Percentiles rank a stretch among this genome's conserved stretches.
phyloP scores from a whole-genome alignment of 1,284 basidiomycete genomes.

The Somion occarium region DNA sequence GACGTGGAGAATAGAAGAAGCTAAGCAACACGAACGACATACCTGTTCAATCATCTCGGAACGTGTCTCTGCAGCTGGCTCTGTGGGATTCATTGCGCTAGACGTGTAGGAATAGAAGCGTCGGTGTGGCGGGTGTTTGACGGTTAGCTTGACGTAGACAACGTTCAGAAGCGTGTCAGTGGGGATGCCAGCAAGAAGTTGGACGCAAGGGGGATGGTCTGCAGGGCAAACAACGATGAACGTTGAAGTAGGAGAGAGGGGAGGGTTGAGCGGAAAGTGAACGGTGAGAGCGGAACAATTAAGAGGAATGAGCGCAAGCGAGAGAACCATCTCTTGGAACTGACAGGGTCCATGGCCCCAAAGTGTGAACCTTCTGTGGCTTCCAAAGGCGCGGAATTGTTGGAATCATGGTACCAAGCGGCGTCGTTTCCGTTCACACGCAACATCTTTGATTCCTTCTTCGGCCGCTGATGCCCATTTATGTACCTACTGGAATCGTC shows the following conservation, averaged over 20 bases:
- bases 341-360: neutral
- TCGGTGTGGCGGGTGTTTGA: too few species aligned
- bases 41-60: conserved; percentile 2
- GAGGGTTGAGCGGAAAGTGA: neutral
- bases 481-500: too few species aligned
- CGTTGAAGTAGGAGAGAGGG: neutral
- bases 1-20: too few species aligned
- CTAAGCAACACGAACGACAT: neutral
- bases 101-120: too few species aligned
- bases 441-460: too few species aligned
- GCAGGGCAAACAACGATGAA: too few species aligned
- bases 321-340: neutral
- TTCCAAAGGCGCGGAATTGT: too few species aligned
- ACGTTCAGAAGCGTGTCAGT: neutral
- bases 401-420: too few species aligned
- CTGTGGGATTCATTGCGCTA: neutral
- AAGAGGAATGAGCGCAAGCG: neutral
- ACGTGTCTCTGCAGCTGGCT: neutral
- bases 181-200: neutral
- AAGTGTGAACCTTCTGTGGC: too few species aligned
- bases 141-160: too few species aligned
- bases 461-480: too few species aligned
- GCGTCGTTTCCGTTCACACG: too few species aligned
- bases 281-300: neutral
- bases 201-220: neutral